These are phyloP conservation scores for Citrus glauca DNA, from an alignment of 345 rosid species.

Conservation along the genomic window DNA sequence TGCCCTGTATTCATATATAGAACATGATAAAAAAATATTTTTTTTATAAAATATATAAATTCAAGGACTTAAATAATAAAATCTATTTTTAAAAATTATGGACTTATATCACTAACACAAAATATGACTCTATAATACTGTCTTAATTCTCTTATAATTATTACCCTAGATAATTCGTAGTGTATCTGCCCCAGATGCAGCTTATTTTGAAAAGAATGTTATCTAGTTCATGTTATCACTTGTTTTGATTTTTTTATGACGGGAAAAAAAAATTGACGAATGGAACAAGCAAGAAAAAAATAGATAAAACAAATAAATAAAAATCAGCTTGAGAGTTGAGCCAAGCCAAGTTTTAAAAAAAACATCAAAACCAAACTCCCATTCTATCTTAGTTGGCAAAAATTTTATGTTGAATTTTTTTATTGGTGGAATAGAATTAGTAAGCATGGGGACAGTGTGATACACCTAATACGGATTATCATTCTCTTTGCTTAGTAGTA, in stretches of 20 bases:
- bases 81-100: too few species aligned
- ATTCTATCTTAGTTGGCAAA: constrained; percentile 18
- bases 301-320: neutral
- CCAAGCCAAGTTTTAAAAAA: constrained; percentile 5
- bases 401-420: neutral
- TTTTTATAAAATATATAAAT: too few species aligned
- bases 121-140: neutral
- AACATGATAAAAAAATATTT: too few species aligned
- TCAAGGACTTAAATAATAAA: too few species aligned
- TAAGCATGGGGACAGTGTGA: neutral
- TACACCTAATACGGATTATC: constrained; percentile 19
- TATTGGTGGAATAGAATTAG: neutral
- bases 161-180: neutral
- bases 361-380: neutral
- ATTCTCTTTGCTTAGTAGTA: neutral
- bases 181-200: too few species aligned
- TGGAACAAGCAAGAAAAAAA: too few species aligned
- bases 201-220: neutral
- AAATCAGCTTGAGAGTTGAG: neutral
- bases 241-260: neutral
- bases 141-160: neutral
- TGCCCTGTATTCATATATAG: too few species aligned
- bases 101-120: too few species aligned
- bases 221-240: neutral
- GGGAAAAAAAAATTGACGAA: too few species aligned